phyloP scores from a whole-genome alignment of 2,329 filamentous ascomycete species.

The Chaetomiaceae sp. region DNA sequence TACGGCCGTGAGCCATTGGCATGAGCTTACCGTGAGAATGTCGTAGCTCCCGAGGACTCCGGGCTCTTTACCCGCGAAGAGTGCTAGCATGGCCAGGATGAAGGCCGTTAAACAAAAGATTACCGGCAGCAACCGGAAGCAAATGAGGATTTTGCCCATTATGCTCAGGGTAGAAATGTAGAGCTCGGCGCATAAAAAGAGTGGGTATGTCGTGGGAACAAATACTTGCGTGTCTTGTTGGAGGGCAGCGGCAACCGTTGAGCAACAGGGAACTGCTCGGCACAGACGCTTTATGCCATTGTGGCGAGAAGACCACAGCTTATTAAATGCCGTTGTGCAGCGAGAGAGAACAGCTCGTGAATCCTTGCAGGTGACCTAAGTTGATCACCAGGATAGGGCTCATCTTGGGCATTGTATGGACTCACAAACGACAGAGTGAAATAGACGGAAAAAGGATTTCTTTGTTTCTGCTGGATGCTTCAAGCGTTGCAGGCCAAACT shows the following conservation, averaged over 20 bases:
- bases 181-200: too few relatives aligned
- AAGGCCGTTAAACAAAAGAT: slow-evolving; percentile 15
- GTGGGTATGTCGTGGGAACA: too few relatives aligned
- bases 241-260: background rate
- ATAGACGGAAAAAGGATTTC: too few relatives aligned
- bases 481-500: too few relatives aligned
- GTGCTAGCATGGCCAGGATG: slow-evolving; percentile 21
- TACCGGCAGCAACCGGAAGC: background rate
- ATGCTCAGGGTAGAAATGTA: too few relatives aligned
- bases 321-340: background rate
- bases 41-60: slow-evolving; percentile 21
- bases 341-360: background rate
- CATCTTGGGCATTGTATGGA: too few relatives aligned
- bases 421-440: too few relatives aligned
- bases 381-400: too few relatives aligned
- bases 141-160: background rate
- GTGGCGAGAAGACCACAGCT: background rate
- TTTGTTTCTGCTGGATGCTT: too few relatives aligned
- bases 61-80: slow-evolving; percentile 20
- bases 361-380: too few relatives aligned
- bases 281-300: background rate
- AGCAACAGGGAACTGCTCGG: background rate
- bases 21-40: slow-evolving; percentile 21
- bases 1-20: background rate
- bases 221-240: too few relatives aligned